phyloP scores from a whole-genome alignment of 306 rosid species.

The Arachis stenosperma region DNA sequence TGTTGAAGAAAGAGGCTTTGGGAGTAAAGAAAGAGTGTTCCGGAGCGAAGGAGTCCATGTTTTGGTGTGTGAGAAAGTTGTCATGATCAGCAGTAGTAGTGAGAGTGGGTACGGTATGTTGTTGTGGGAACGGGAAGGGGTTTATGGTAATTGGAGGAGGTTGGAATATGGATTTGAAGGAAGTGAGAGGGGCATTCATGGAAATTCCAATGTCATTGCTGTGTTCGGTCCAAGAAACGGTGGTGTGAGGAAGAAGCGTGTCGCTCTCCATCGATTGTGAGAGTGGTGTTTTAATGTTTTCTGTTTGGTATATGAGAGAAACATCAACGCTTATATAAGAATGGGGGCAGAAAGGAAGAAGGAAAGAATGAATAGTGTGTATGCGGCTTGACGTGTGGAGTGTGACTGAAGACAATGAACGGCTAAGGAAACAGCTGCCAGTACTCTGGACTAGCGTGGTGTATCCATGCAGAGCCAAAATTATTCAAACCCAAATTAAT shows the following conservation, averaged over 20 bases:
- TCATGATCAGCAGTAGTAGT: neutral
- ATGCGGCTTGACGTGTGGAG: too few relatives aligned
- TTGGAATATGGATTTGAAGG: slow-evolving; percentile 80
- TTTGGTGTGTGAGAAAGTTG: slow-evolving; percentile 50
- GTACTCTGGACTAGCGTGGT: too few relatives aligned
- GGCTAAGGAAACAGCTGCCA: too few relatives aligned
- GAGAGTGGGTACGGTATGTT: neutral
- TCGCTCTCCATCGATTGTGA: too few relatives aligned
- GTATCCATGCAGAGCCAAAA: too few relatives aligned
- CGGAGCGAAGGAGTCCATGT: slow-evolving; percentile 35
- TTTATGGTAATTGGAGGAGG: slow-evolving; percentile 10
- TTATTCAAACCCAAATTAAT: too few relatives aligned
- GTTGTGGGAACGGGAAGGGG: neutral
- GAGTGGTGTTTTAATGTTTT: too few relatives aligned
- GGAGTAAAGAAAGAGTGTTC: slow-evolving; percentile 48
- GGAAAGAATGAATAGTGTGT: too few relatives aligned
- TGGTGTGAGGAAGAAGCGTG: neutral
- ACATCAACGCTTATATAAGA: too few relatives aligned
- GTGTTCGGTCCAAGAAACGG: slow-evolving; percentile 18
- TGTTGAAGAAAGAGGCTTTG: slow-evolving; percentile 51
- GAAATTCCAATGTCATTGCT: slow-evolving; percentile 37
- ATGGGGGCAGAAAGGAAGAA: too few relatives aligned
- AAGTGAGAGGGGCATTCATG: slow-evolving; percentile 49
- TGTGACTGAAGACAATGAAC: too few relatives aligned
- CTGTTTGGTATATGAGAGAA: too few relatives aligned